Evolutionary conservation across 1,139 yeast species (phyloP), one percentile per base, ranked within the genome.

Genomic region (Debaryomyces robertsiae): DNA sequence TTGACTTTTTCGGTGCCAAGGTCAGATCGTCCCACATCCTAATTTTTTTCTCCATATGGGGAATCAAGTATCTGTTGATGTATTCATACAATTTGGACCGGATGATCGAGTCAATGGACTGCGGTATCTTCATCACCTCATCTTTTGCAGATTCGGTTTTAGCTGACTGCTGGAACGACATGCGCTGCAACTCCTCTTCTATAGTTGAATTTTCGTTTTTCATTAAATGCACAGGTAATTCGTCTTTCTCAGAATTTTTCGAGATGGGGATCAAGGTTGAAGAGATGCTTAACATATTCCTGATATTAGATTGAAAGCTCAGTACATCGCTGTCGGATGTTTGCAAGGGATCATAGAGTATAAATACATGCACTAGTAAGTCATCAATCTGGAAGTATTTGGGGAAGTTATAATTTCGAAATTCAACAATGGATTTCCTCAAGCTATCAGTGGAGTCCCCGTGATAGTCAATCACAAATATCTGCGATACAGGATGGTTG

Each of bases 401-500:
- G 3, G 91, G 90, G 46, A 80, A 75, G 27, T 54, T 58, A 33
- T 50, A 58, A 46, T 69, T 67, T 41, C 79, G 60, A 60, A 76
- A 75, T 15, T 65, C 67, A 7, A 68, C 72, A n/a, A 75, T 61
- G 43, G 61, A 44, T 17, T 56, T 50, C 22, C 72, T 51, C 29
- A 82, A 59, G 4, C 67, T 58, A 10, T 77, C 82, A 2, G 81
- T 54, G 1, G 83, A 67, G 46, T 81, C 82, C 9, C 53, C 47
- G 9, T 65, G 66, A 38, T 46, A 62, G 43, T 84, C 74, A 3
- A 91, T 70, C 4, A 85, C 84, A 40, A 90, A 73, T 13, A 91
- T 62, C 39, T 91, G 88, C 1, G 90, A 77, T 1, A 90, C 78
- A 0, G 98, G 98, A 58, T 93, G 98, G 51, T 88, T 84, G 58